phyloP scores from a whole-genome alignment of 2,329 filamentous ascomycete genomes.

The Pseudocercospora pini-densiflorae region DNA sequence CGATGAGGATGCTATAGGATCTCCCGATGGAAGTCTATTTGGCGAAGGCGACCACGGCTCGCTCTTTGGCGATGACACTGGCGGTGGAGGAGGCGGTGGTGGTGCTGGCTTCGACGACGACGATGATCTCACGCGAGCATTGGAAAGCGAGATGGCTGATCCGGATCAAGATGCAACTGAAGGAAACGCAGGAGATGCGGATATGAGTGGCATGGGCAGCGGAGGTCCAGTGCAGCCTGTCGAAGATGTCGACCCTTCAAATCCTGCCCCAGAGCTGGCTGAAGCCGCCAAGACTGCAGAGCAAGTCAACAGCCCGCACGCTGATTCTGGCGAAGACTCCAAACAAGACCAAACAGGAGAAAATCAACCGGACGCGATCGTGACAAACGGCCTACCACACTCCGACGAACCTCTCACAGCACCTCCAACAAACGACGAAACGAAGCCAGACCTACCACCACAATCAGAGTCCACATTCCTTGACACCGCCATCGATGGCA shows the following conservation, averaged over 20 bases:
- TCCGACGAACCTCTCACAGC: constrained; percentile 51
- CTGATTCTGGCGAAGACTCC: background rate
- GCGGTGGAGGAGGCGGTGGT: constrained; percentile 56
- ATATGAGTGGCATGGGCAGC: constrained; percentile 50
- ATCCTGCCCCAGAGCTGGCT: constrained; percentile 30
- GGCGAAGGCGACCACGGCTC: constrained; percentile 73
- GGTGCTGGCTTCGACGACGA: constrained; percentile 71
- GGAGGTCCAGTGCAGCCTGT: constrained; percentile 46
- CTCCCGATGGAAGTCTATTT: constrained; percentile 81
- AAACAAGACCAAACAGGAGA: background rate
- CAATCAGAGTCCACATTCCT: constrained; percentile 81
- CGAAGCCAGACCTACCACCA: constrained; percentile 43
- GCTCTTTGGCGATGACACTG: constrained; percentile 75
- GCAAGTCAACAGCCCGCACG: background rate
- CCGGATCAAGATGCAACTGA: constrained; percentile 39
- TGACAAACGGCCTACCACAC: constrained; percentile 57
- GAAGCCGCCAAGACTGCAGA: constrained; percentile 30
- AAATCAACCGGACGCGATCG: constrained; percentile 9
- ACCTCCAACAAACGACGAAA: constrained; percentile 41
- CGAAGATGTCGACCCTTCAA: background rate
- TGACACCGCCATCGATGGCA: constrained; percentile 84
- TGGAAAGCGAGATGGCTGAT: constrained; percentile 59
- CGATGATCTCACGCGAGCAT: constrained; percentile 77
- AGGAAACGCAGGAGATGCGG: constrained; percentile 36
- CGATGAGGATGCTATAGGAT: constrained; percentile 63